A percentile compares a stretch with the other conserved stretches of the same genome.
Conservation (phyloP, 1,284 basidiomycete species). For the Amylostereum areolatum region DNA sequence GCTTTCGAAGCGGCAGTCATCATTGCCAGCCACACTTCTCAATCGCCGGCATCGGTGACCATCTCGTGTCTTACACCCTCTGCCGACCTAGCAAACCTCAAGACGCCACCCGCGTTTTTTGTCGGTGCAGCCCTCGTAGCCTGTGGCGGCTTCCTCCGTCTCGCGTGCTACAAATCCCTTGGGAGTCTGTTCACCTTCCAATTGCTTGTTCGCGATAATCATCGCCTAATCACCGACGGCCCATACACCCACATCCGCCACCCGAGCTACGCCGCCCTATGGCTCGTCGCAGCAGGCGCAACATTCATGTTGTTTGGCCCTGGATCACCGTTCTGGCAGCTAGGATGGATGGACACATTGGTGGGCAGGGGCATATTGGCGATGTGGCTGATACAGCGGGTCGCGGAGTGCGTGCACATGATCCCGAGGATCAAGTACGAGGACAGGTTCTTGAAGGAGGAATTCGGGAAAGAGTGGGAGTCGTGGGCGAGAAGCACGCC, state of each 20-base stretch:
- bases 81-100: neutral
- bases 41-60: neutral
- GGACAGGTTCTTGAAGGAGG: neutral
- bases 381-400: neutral
- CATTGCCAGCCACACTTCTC: neutral
- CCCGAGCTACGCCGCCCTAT: conserved; percentile 22
- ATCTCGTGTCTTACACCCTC: neutral
- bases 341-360: neutral
- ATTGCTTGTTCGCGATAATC: conserved; percentile 49
- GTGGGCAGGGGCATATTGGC: neutral
- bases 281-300: conserved; percentile 40
- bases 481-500: neutral
- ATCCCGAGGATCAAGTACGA: neutral
- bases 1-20: neutral
- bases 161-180: conserved; percentile 32
- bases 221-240: conserved; percentile 47
- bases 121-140: conserved; percentile 42
- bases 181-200: conserved; percentile 60
- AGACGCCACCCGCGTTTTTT: conserved; percentile 39
- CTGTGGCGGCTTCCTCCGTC: conserved; percentile 36
- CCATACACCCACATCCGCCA: conserved; percentile 46
- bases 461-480: neutral
- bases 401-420: neutral
- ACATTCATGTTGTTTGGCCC: conserved; percentile 14
- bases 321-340: neutral